Conservation (phyloP, 768 basidiomycete species). For the Russula abietina region DNA sequence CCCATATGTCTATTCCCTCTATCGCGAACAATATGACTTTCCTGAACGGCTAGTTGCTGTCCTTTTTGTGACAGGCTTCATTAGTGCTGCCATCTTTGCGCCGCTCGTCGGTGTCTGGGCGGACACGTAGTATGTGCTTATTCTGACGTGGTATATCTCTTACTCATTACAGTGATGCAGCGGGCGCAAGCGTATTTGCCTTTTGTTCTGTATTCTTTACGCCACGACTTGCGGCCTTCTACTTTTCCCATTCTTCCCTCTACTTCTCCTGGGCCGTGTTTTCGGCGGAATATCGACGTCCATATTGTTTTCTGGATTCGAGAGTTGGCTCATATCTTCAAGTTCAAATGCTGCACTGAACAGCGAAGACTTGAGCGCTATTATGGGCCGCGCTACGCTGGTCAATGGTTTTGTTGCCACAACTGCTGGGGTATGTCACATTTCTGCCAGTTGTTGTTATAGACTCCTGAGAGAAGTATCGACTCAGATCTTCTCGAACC, state of each 20-base stretch:
- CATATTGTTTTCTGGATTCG: constrained; percentile 70
- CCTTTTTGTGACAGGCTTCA: constrained; percentile 72
- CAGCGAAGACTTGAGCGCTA: constrained; percentile 53
- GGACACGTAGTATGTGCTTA: constrained; percentile 55
- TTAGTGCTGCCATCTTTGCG: constrained; percentile 61
- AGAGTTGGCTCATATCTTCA: constrained; percentile 70
- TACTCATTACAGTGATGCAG: constrained; percentile 32
- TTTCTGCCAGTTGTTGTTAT: neutral
- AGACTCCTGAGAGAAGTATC: neutral
- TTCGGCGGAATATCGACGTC: constrained; percentile 69
- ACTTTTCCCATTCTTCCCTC: constrained; percentile 47
- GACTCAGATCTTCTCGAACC: constrained; percentile 35
- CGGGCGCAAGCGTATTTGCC: constrained; percentile 60
- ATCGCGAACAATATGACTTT: constrained; percentile 60
- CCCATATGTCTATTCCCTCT: constrained; percentile 72
- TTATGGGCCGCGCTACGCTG: constrained; percentile 68
- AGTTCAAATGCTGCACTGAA: constrained; percentile 47
- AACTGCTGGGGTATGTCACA: constrained; percentile 50
- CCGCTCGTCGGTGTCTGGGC: constrained; percentile 75
- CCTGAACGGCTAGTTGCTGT: constrained; percentile 59
- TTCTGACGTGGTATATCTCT: neutral
- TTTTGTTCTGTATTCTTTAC: constrained; percentile 69
- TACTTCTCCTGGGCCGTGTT: constrained; percentile 58
- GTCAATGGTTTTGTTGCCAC: constrained; percentile 71
- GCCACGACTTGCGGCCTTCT: constrained; percentile 54